phyloP scores from a whole-genome alignment of 2,329 filamentous ascomycete species.

The Triangularia verruculosa region DNA sequence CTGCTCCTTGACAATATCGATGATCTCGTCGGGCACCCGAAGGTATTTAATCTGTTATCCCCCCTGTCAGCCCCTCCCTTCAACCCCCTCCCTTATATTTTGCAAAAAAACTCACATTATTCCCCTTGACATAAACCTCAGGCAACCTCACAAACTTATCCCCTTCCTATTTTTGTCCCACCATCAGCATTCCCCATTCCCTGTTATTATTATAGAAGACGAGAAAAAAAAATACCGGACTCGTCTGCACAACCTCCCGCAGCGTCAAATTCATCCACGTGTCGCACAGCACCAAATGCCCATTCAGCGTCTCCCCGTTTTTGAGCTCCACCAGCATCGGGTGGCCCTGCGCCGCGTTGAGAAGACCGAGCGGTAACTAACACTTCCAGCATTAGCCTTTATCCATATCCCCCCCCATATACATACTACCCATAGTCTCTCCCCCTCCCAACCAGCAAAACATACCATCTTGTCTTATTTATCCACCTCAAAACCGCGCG shows the following conservation, averaged over 20 bases:
- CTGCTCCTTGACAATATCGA: constrained; percentile 90
- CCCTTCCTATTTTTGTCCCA: constrained; percentile 60
- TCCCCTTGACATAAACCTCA: constrained; percentile 94
- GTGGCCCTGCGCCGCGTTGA: constrained; percentile 94
- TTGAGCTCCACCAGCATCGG: constrained; percentile 98
- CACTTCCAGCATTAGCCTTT: not conserved
- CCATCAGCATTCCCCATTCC: constrained; percentile 5
- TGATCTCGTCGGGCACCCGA: constrained; percentile 91
- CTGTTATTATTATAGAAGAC: too few relatives aligned
- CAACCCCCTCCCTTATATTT: not conserved
- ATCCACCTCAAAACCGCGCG: too few relatives aligned
- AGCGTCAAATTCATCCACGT: constrained; percentile 99
- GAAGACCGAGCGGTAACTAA: constrained; percentile 71
- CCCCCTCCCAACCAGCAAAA: not conserved
- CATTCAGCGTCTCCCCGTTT: constrained; percentile 95
- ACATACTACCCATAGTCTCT: not conserved
- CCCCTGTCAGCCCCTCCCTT: constrained; percentile 23
- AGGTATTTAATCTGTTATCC: constrained; percentile 90
- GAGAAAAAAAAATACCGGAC: constrained; percentile 54
- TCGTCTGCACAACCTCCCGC: constrained; percentile 96
- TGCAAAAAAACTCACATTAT: constrained; percentile 70
- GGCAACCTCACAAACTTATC: constrained; percentile 90
- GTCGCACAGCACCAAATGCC: constrained; percentile 92
- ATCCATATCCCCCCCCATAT: not conserved
- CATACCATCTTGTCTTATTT: constrained; percentile 7